Conservation (phyloP, 352 stramenopile species). For the Phytophthora europaea region DNA sequence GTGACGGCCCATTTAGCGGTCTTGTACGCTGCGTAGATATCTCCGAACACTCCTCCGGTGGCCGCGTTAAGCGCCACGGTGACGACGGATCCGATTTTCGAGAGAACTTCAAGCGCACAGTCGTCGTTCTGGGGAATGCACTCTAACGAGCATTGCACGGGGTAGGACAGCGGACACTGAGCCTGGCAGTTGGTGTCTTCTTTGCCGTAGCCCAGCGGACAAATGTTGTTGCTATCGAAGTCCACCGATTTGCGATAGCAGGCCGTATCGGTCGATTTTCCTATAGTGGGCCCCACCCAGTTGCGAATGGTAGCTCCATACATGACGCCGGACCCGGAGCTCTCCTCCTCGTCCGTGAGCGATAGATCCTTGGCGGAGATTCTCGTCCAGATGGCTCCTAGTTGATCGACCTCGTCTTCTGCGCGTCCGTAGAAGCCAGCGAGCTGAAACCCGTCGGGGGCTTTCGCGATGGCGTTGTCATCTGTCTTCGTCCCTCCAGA, state of each 20-base stretch:
- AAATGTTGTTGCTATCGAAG: slow-evolving; percentile 15
- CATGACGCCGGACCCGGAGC: slow-evolving; percentile 3
- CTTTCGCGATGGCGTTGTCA: background rate
- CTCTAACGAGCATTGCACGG: slow-evolving; percentile 63
- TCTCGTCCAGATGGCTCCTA: slow-evolving; percentile 8
- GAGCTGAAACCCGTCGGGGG: slow-evolving; percentile 5
- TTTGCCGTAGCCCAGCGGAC: slow-evolving; percentile 24
- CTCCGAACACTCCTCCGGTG: slow-evolving; percentile 43
- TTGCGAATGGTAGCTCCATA: slow-evolving; percentile 9
- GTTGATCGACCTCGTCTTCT: slow-evolving; percentile 1
- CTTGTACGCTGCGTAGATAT: slow-evolving; percentile 25
- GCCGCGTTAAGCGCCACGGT: slow-evolving; percentile 39
- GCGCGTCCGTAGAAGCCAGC: slow-evolving; percentile 4
- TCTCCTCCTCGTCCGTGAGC: slow-evolving; percentile 1
- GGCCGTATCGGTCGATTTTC: background rate
- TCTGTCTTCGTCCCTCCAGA: slow-evolving; percentile 6
- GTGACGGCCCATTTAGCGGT: slow-evolving; percentile 8
- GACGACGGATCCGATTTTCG: slow-evolving; percentile 43
- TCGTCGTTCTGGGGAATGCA: slow-evolving; percentile 73
- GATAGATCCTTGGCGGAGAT: slow-evolving; percentile 5
- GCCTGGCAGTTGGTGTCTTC: slow-evolving; percentile 13
- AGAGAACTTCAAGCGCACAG: slow-evolving; percentile 46
- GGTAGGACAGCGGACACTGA: slow-evolving; percentile 64
- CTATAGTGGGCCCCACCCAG: slow-evolving; percentile 5
- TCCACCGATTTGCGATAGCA: slow-evolving; percentile 11